Evolutionary conservation across 805 yeast species (phyloP), one percentile per base, ranked within the genome.

Genomic region (Wickerhamomyces queroliae): DNA sequence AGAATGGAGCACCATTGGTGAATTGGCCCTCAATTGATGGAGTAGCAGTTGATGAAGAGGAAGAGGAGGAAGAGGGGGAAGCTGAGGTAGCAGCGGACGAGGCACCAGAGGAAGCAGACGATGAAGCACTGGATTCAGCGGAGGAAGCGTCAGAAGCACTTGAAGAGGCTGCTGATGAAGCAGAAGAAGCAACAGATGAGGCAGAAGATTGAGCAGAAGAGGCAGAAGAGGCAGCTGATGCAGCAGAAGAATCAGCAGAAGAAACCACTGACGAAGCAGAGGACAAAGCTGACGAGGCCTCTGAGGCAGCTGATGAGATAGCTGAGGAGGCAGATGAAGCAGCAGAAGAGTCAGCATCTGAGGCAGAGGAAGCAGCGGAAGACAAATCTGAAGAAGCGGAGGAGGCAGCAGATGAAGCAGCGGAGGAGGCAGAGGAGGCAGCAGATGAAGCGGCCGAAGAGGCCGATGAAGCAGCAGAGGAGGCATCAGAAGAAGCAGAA

Each of bases 1-100:
- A 76, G 70, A 49, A 78, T 74, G 17, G 56, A 61, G 24, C 51
- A 58, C 42, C 71, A 59, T 25, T 64, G 58, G 17, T 44, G 45
- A 26, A 39, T 44, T 11, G 64, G 52, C 39, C 63, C 47, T 21
- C 55, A 46, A 17, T 46, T 37, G 7, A 45, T 45, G 16, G 67
- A 56, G 20, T 59, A 46, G 11, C 15, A 7, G 59, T 48, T 8
- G 59, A 50, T 6, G 58, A 47, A 2, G 55, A 50, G 5, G 52
- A 49, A 5, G 61, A 50, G 3, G 43, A 42, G 1, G 61, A 55
- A 4, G 58, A 47, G 11, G 54, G 45, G 15, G 58, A 53, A 1
- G 57, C 10, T 24, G 27, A 24, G 10, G 27, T 11, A 18, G 35
- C 25, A 26, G n/a, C 23, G 13, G 20, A 16, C 17, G 31, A 28